Evolutionary conservation across 2,329 filamentous ascomycete genomes (phyloP), one percentile per base, ranked within the genome.

Genomic region (Apiospora rasikravindrae): DNA sequence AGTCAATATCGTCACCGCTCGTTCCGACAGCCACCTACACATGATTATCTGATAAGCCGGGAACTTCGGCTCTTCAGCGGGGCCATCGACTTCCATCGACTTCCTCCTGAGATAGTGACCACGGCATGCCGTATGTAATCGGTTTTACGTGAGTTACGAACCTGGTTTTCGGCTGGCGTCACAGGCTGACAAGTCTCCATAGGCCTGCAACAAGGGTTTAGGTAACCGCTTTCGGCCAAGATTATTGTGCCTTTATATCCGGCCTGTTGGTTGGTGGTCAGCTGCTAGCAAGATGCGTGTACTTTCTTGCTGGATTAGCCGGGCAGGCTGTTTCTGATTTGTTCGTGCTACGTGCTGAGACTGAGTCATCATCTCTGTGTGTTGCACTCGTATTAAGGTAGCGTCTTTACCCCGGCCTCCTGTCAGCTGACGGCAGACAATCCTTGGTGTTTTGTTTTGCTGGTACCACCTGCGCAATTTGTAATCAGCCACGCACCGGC

Each of bases 301-400:
- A 40, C 57, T n/a, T 40, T 13, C 22, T n/a, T 22, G 14, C 29
- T 61, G 29, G 1, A 33, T 33, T 61, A 33, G 16, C 29, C 53
- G 4, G 29, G 29, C 53, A 37, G 8, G 16, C 33, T 61, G 53
- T 37, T 33, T 61, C 53, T 61, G 53, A 61, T 61, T 61, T 14
- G 53, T 10, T n/a, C 33, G 29, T 40, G 13, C 33, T 37, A 64
- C 19, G 33, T 64, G 33, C 53, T 64, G 33, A 40, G 22, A 40
- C 33, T 40, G 57, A 64, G 29, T 64, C 57, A 64, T 64, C 57
- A 64, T 64, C 33, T 64, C 19, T 64, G 10, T 40, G 13, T 64
- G 57, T 40, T 64, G 57, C 40, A 64, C 57, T 37, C 57, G 57
- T 64, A 64, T 64, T 51, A 64, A 61, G 29, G 53, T 61, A 61